Conservation (phyloP, 106 monocot species). For the Narthecium ossifragum region DNA sequence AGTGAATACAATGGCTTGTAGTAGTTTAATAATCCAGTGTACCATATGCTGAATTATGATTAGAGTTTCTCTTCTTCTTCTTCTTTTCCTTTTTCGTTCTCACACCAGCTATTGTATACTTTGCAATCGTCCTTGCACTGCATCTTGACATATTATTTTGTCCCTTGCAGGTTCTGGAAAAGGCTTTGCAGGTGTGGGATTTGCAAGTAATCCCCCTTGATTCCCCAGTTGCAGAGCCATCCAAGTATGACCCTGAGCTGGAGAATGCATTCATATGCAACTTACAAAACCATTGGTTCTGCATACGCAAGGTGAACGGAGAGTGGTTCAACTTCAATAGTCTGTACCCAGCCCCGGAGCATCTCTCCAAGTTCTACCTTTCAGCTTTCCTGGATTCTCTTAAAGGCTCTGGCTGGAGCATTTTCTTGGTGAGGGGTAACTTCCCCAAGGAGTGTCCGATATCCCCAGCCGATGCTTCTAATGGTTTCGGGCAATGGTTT, state of each 20-base stretch:
- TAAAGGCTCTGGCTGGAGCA: conserved; percentile 84
- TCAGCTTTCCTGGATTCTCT: conserved; percentile 86
- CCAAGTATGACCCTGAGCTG: conserved; percentile 64
- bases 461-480: conserved; percentile 42
- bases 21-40: too few relatives aligned
- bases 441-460: conserved; percentile 90
- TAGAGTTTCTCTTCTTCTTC: too few relatives aligned
- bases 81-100: too few relatives aligned
- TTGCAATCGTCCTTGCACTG: too few relatives aligned
- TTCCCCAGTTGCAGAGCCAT: conserved; percentile 62
- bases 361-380: conserved; percentile 91
- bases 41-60: too few relatives aligned
- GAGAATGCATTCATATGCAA: conserved; percentile 94
- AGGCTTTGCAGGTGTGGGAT: conserved; percentile 91
- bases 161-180: conserved; percentile 62
- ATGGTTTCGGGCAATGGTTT: conserved; percentile 85
- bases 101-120: too few relatives aligned
- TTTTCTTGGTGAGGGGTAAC: conserved; percentile 83
- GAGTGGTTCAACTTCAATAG: conserved; percentile 99
- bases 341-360: conserved; percentile 87
- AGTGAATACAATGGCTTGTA: too few relatives aligned
- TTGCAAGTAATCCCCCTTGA: conserved; percentile 71
- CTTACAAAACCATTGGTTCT: conserved; percentile 90
- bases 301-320: conserved; percentile 84
- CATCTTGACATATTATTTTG: neutral